phyloP scores from a whole-genome alignment of 352 stramenopile genomes.

The Pythium periplocum region DNA sequence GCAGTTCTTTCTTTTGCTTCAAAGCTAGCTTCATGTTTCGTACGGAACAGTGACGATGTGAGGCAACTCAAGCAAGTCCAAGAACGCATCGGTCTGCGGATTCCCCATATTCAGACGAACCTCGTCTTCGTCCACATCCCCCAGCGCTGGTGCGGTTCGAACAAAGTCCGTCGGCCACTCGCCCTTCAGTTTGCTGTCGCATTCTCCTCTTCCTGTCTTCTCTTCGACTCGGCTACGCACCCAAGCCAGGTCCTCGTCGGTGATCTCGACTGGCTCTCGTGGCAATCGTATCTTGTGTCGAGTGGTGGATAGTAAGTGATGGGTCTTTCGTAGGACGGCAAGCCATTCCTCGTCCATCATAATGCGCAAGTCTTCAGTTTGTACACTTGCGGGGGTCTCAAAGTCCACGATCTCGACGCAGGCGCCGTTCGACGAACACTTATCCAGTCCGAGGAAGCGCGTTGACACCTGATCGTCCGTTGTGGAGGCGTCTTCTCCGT shows the following conservation, averaged over 20 bases:
- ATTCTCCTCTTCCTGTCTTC: too few species aligned
- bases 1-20: too few species aligned
- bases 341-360: constrained; percentile 87
- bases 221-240: constrained; percentile 7
- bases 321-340: constrained; percentile 69
- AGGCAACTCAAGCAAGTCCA: constrained; percentile 59
- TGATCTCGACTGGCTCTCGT: constrained; percentile 20
- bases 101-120: constrained; percentile 39
- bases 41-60: constrained; percentile 56
- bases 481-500: neutral
- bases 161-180: constrained; percentile 26
- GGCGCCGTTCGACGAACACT: constrained; percentile 82
- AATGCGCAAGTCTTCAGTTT: constrained; percentile 24
- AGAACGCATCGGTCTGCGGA: constrained; percentile 82
- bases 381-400: neutral
- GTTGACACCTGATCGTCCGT: constrained; percentile 24
- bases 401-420: constrained; percentile 85
- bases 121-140: constrained; percentile 1
- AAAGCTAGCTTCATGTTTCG: too few species aligned
- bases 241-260: constrained; percentile 36
- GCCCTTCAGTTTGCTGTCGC: neutral
- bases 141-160: constrained; percentile 17
- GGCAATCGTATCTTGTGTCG: too few species aligned
- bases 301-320: constrained; percentile 16
- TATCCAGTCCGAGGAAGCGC: constrained; percentile 93